phyloP scores from a whole-genome alignment of 768 basidiomycete species.

The Tylopilus intermedius region DNA sequence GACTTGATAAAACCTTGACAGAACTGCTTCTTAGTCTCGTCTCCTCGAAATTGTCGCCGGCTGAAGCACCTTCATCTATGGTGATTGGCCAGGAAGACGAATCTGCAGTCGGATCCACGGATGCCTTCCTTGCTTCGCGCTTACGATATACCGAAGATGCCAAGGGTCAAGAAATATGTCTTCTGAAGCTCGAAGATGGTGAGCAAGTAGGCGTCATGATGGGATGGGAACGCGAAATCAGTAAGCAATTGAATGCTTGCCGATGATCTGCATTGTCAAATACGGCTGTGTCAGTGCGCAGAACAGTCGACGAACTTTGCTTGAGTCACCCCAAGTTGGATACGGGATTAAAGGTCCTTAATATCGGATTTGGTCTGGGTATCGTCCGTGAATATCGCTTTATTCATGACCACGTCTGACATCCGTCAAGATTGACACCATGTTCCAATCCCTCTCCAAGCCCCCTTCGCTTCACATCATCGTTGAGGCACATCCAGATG shows the following conservation, averaged over 20 bases:
- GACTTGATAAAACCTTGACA: conserved; percentile 25
- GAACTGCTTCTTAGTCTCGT: conserved; percentile 70
- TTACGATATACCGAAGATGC: conserved; percentile 66
- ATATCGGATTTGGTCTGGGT: conserved; percentile 92
- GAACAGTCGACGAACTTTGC: conserved; percentile 68
- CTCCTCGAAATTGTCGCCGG: conserved; percentile 37
- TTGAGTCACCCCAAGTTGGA: conserved; percentile 41
- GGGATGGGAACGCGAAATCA: conserved; percentile 93
- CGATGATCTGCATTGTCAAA: conserved; percentile 5
- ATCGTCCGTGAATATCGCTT: conserved; percentile 49
- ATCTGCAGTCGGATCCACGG: conserved; percentile 57
- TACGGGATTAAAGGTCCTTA: conserved; percentile 63
- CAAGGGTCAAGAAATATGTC: conserved; percentile 78
- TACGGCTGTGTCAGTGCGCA: conserved; percentile 47
- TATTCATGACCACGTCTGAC: conserved; percentile 4
- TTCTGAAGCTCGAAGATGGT: conserved; percentile 52
- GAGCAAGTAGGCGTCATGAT: conserved; percentile 98
- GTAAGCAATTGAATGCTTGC: conserved; percentile 32
- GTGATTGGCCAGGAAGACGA: conserved; percentile 47
- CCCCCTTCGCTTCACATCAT: conserved; percentile 77
- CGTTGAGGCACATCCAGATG: conserved; percentile 91
- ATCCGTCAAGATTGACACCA: conserved; percentile 63
- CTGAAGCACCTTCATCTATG: conserved; percentile 29
- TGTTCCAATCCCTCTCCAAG: conserved; percentile 64
- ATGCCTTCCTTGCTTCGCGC: conserved; percentile 65